phyloP scores from a whole-genome alignment of 257 asterid genomes.

The Ophiorrhiza pumila region DNA sequence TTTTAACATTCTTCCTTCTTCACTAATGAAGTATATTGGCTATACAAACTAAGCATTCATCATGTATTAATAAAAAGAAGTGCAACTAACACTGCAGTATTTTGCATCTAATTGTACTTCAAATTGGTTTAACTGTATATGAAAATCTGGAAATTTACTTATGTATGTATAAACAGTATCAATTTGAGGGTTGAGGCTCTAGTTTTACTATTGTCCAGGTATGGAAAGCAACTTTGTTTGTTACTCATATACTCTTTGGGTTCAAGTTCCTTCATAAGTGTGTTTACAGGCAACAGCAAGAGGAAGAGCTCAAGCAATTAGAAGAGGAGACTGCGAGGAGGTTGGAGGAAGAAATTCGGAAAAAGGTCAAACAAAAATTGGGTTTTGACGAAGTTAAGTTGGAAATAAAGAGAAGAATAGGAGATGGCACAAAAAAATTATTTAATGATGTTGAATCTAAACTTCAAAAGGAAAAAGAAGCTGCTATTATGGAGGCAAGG shows the following conservation, averaged over 20 bases:
- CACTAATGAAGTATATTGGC: background rate
- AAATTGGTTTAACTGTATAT: background rate
- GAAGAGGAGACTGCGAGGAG: slow-evolving; percentile 94
- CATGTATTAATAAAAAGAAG: background rate
- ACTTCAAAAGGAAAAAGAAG: slow-evolving; percentile 78
- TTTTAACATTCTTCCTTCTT: background rate
- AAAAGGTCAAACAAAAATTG: slow-evolving; percentile 70
- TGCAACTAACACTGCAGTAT: background rate
- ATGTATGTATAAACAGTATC: background rate
- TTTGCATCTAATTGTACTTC: background rate
- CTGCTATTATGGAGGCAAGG: slow-evolving; percentile 74
- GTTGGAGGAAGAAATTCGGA: slow-evolving; percentile 82
- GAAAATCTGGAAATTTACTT: background rate
- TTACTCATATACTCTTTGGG: background rate
- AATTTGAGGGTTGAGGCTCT: background rate
- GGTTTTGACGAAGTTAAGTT: slow-evolving; percentile 64
- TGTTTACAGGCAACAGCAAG: slow-evolving; percentile 58
- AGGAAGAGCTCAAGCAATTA: slow-evolving; percentile 74
- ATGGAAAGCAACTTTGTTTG: background rate
- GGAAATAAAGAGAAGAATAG: slow-evolving; percentile 60
- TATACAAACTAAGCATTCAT: background rate
- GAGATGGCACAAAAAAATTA: slow-evolving; percentile 64
- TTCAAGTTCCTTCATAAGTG: slow-evolving; percentile 13
- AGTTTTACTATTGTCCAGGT: background rate
- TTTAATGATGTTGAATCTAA: slow-evolving; percentile 67